Percentiles rank a stretch among this genome's conserved stretches.
These are phyloP conservation scores for Pontederia paniculata DNA, from an alignment of 176 grass and related monocot genomes.

Conservation along the genomic window DNA sequence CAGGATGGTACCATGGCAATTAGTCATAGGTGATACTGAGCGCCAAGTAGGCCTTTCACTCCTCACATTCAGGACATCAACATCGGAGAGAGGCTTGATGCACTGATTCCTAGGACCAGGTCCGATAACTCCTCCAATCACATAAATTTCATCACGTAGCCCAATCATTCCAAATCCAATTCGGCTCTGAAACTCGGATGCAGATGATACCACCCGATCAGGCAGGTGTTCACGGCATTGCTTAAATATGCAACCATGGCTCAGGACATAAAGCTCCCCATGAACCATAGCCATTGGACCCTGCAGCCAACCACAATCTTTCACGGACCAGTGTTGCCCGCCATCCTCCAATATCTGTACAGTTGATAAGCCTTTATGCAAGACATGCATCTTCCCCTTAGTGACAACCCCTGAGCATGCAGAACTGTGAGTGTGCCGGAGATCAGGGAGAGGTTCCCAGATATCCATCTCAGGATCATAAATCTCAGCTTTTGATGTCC, in stretches of 20 bases:
- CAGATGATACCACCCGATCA: slow-evolving; percentile 80
- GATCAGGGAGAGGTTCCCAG: slow-evolving; percentile 82
- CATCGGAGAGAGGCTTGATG: slow-evolving; percentile 75
- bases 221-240: slow-evolving; percentile 54
- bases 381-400: slow-evolving; percentile 72
- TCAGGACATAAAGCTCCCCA: slow-evolving; percentile 79
- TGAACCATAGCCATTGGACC: slow-evolving; percentile 83
- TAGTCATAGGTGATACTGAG: slow-evolving; percentile 66
- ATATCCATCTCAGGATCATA: slow-evolving; percentile 65
- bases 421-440: slow-evolving; percentile 67
- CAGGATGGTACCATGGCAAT: slow-evolving; percentile 63
- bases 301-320: slow-evolving; percentile 81
- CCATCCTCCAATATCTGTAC: slow-evolving; percentile 82
- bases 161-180: slow-evolving; percentile 90
- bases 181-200: slow-evolving; percentile 83
- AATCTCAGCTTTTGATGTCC: slow-evolving; percentile 74
- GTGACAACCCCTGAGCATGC: slow-evolving; percentile 88
- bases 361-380: slow-evolving; percentile 79
- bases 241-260: slow-evolving; percentile 87
- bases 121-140: slow-evolving; percentile 85
- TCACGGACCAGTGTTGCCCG: slow-evolving; percentile 51
- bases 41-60: slow-evolving; percentile 80
- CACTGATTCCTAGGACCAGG: slow-evolving; percentile 90
- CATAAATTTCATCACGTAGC: slow-evolving; percentile 62
- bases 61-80: slow-evolving; percentile 72